phyloP scores from a whole-genome alignment of 1,284 basidiomycete genomes.

The Microbotryum intermedium region DNA sequence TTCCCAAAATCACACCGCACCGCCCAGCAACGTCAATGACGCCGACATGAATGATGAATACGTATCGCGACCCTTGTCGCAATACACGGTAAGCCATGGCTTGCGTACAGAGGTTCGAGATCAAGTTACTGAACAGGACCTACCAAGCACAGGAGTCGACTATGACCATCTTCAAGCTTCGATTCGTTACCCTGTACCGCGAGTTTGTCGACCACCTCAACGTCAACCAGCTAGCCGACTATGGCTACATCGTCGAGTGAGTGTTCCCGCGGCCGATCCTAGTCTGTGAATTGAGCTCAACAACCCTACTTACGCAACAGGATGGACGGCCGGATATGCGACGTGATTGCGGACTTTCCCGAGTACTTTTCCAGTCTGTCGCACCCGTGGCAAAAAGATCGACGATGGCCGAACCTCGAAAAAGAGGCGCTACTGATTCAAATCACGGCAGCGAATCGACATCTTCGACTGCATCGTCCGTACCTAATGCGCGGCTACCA shows the following conservation, averaged over 20 bases:
- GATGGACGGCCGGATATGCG: slow-evolving; percentile 25
- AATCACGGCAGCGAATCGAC: slow-evolving; percentile 35
- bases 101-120: not conserved
- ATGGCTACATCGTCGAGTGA: slow-evolving; percentile 13
- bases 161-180: slow-evolving; percentile 31
- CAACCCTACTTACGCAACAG: slow-evolving; percentile 12
- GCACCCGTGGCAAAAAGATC: not conserved
- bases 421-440: slow-evolving; percentile 35
- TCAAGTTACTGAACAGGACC: slow-evolving; percentile 1
- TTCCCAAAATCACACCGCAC: not conserved
- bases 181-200: slow-evolving; percentile 32
- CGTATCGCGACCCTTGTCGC: not conserved
- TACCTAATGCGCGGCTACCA: slow-evolving; percentile 33
- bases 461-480: slow-evolving; percentile 35
- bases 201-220: slow-evolving; percentile 28
- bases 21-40: not conserved
- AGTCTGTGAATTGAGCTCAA: not conserved
- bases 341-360: slow-evolving; percentile 20
- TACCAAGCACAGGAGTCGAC: slow-evolving; percentile 29
- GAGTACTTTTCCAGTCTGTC: slow-evolving; percentile 11
- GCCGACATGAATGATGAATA: not conserved
- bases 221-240: not conserved
- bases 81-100: not conserved
- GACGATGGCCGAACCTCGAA: slow-evolving; percentile 6
- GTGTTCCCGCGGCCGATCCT: not conserved